These are phyloP conservation scores for Erucastrum elatum DNA, from an alignment of 345 rosid genomes.

Conservation along the genomic window DNA sequence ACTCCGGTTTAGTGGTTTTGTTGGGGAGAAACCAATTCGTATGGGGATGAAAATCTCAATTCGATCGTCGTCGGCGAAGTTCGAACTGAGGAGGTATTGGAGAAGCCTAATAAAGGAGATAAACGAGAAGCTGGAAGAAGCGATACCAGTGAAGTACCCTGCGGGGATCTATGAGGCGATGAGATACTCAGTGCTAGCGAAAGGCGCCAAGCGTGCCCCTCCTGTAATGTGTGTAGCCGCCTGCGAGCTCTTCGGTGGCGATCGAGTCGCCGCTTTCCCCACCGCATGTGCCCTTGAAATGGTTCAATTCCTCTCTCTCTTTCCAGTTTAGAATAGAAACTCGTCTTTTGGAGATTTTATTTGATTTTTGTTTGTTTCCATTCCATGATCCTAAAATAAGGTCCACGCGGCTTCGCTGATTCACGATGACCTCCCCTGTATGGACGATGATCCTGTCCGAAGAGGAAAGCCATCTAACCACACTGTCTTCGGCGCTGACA, in stretches of 20 bases:
- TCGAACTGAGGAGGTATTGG: conserved; percentile 90
- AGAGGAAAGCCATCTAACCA: conserved; percentile 94
- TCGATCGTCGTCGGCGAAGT: conserved; percentile 36
- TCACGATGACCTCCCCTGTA: conserved; percentile 94
- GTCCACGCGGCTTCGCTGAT: conserved; percentile 88
- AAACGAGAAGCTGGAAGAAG: conserved; percentile 71
- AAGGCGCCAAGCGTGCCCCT: conserved; percentile 86
- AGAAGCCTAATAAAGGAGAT: conserved; percentile 59
- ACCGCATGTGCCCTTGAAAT: conserved; percentile 98
- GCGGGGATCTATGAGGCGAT: conserved; percentile 83
- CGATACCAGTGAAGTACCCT: conserved; percentile 69
- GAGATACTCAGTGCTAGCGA: conserved; percentile 84
- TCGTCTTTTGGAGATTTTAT: neutral
- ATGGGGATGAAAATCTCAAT: too few species aligned
- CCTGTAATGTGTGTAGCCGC: conserved; percentile 96
- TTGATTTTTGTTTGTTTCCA: too few species aligned
- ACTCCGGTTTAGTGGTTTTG: conserved; percentile 19
- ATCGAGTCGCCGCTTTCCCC: conserved; percentile 86
- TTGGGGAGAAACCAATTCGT: conserved; percentile 21
- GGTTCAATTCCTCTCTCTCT: conserved; percentile 41
- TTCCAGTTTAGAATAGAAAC: neutral
- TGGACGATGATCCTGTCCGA: conserved; percentile 84
- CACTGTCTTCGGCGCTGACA: conserved; percentile 65
- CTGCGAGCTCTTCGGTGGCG: conserved; percentile 82
- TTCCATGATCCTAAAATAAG: neutral